Percentiles rank a stretch among this genome's conserved stretches.
phyloP scores from a whole-genome alignment of 2,329 filamentous ascomycete genomes.

The Epichloe aotearoae region DNA sequence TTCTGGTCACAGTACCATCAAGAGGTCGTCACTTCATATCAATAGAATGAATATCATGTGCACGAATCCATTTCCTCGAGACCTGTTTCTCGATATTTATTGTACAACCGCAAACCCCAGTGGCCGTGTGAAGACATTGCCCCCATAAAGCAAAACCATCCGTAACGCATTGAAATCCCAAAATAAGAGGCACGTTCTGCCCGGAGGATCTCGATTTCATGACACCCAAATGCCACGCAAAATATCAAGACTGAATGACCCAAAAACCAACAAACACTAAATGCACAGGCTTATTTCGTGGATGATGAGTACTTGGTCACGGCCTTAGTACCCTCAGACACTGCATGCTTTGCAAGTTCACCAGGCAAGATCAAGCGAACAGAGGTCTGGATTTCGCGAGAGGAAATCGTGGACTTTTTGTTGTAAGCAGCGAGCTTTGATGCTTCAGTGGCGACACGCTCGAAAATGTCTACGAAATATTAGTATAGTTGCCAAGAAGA shows the following conservation, averaged over 20 bases:
- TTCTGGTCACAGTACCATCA: not conserved
- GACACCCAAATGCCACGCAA: conserved; percentile 46
- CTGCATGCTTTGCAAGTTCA: conserved; percentile 98
- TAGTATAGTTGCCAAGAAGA: no score
- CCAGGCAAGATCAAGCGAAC: conserved; percentile 95
- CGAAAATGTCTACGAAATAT: conserved; percentile 69
- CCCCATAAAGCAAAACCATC: conserved; percentile 54
- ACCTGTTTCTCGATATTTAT: conserved; percentile 52
- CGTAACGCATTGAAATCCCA: conserved; percentile 61
- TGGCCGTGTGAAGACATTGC: conserved; percentile 58
- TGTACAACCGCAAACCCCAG: conserved; percentile 61
- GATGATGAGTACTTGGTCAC: conserved; percentile 99
- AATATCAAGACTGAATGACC: conserved; percentile 38
- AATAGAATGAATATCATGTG: conserved; percentile 30
- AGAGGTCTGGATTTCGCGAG: conserved; percentile 97
- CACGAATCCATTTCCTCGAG: conserved; percentile 50
- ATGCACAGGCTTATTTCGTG: conserved; percentile 69
- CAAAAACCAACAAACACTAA: conserved; percentile 35
- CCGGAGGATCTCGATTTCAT: conserved; percentile 35
- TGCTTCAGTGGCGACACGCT: conserved; percentile 96
- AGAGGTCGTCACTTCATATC: not conserved
- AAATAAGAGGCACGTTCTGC: conserved; percentile 18
- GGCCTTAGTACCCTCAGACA: conserved; percentile 98
- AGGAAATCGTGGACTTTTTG: conserved; percentile 99
- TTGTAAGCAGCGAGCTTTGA: conserved; percentile 99